These are phyloP conservation scores for Aphanomyces euteiches DNA, from an alignment of 352 stramenopile genomes.

Conservation along the genomic window DNA sequence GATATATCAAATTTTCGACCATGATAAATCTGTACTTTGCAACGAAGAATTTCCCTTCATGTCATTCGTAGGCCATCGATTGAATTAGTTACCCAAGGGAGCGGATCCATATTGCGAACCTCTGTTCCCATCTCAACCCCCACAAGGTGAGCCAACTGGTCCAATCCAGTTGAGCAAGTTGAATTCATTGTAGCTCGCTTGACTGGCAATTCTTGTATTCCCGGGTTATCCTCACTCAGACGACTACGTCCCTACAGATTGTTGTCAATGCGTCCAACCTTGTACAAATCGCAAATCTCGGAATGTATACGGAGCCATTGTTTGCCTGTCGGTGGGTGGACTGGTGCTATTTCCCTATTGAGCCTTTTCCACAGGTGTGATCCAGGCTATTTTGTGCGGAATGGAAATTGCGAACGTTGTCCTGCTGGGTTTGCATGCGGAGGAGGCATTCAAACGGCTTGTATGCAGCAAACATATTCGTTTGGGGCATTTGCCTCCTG, in stretches of 20 bases:
- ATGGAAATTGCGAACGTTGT: constrained; percentile 17
- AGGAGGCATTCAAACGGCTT: not conserved
- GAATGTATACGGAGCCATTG: constrained; percentile 13
- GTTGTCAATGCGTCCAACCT: constrained; percentile 6
- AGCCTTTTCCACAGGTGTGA: not conserved
- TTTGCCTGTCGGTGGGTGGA: constrained; percentile 19
- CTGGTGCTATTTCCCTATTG: too few species aligned
- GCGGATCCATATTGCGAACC: too few species aligned
- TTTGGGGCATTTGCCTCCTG: constrained; percentile 21
- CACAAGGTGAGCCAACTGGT: too few species aligned
- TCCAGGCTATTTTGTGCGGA: constrained; percentile 11
- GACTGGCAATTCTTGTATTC: constrained; percentile 24
- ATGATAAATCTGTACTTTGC: not conserved
- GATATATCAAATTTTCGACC: constrained; percentile 5
- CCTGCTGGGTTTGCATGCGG: constrained; percentile 22
- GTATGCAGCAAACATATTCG: constrained; percentile 17
- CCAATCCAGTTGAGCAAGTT: too few species aligned
- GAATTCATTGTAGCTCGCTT: not conserved
- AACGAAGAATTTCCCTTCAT: too few species aligned
- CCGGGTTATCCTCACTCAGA: not conserved
- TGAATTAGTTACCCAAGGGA: too few species aligned
- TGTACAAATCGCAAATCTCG: constrained; percentile 6
- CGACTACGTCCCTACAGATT: constrained; percentile 15
- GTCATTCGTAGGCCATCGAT: too few species aligned
- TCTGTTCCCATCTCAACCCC: too few species aligned